Evolutionary conservation across 768 basidiomycete genomes (phyloP).

Genomic region (Serendipita sp.): DNA sequence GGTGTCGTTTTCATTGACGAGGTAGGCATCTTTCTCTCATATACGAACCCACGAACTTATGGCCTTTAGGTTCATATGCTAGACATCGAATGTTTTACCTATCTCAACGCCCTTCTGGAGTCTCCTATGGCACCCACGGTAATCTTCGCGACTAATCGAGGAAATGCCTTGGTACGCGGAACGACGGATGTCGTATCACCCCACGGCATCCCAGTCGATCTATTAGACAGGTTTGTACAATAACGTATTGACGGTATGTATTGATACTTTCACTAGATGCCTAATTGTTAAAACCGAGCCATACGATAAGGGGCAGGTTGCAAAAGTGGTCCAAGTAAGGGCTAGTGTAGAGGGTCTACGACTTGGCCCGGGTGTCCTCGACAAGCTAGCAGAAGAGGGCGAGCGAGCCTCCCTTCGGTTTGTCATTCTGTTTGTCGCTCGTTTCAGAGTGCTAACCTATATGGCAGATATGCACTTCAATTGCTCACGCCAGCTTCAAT

Average conservation of each 20-base stretch:
- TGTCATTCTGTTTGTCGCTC: slow-evolving; percentile 13
- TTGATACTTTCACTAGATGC: slow-evolving; percentile 32
- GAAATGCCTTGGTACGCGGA: slow-evolving; percentile 80
- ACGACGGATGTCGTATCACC: slow-evolving; percentile 83
- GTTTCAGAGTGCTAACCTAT: background rate
- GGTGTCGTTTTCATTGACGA: slow-evolving; percentile 99
- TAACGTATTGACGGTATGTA: background rate
- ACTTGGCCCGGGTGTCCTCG: slow-evolving; percentile 58
- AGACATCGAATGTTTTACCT: slow-evolving; percentile 98
- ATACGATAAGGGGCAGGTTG: slow-evolving; percentile 71
- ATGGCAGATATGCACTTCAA: slow-evolving; percentile 69
- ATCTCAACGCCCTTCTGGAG: slow-evolving; percentile 88
- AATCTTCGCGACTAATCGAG: slow-evolving; percentile 90
- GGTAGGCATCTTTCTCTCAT: slow-evolving; percentile 27
- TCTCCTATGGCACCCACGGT: slow-evolving; percentile 96
- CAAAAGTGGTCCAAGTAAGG: slow-evolving; percentile 70
- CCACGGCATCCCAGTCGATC: slow-evolving; percentile 86
- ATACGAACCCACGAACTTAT: background rate
- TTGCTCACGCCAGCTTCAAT: slow-evolving; percentile 83
- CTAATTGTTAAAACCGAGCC: slow-evolving; percentile 88
- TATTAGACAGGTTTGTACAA: slow-evolving; percentile 63
- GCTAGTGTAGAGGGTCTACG: slow-evolving; percentile 76
- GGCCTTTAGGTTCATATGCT: slow-evolving; percentile 84
- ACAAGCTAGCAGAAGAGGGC: slow-evolving; percentile 66
- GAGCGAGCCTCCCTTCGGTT: slow-evolving; percentile 68